Evolutionary conservation across 1,139 yeast genomes (phyloP).

Genomic region (Yamadazyma sp.): DNA sequence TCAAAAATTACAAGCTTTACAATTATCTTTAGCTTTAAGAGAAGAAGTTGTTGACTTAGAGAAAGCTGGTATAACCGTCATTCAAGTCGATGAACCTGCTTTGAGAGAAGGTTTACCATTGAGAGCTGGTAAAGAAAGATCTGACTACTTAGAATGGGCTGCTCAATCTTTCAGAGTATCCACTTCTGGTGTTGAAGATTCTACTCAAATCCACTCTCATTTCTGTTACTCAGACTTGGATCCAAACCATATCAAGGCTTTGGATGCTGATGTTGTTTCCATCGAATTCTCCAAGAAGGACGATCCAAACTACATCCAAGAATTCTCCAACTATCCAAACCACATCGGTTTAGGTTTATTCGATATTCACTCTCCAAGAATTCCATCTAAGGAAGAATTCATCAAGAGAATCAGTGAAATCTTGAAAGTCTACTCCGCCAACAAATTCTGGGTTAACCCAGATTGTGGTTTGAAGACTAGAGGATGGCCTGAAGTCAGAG

Average conservation of each 20-base stretch:
- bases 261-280: conserved; percentile 98
- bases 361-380: conserved; percentile 99
- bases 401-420: conserved; percentile 90
- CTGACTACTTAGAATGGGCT: conserved; percentile 97
- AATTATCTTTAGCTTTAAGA: conserved; percentile 96
- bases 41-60: conserved; percentile 98
- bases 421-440: conserved; percentile 95
- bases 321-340: conserved; percentile 97
- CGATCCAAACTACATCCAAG: conserved; percentile 96
- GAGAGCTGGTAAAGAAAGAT: conserved; percentile 96
- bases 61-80: conserved; percentile 96
- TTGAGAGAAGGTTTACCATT: conserved; percentile 99
- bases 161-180: conserved; percentile 99
- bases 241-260: conserved; percentile 98
- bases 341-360: conserved; percentile 99
- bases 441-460: conserved; percentile 99
- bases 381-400: conserved; percentile 96
- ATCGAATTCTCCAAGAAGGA: conserved; percentile 99
- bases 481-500: conserved; percentile 88
- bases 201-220: conserved; percentile 98
- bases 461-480: conserved; percentile 99
- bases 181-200: conserved; percentile 94
- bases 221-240: conserved; percentile 99
- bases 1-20: conserved; percentile 92
- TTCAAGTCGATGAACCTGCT: conserved; percentile 99